Evolutionary conservation across 768 basidiomycete genomes (phyloP), one percentile per base, ranked within the genome.

Genomic region (Boletus rubropictus): DNA sequence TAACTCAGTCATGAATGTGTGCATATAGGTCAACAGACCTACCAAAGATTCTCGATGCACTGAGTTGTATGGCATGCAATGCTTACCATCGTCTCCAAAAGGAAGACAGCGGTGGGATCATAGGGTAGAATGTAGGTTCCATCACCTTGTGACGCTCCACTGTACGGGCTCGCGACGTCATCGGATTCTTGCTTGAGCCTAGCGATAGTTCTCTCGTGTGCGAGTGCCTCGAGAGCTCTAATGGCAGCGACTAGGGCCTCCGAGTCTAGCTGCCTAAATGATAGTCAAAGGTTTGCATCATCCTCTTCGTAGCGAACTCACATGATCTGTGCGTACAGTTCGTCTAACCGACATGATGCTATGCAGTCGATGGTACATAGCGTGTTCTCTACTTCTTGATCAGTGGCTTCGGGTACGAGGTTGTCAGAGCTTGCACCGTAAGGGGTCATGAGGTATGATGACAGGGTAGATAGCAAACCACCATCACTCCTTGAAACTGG

Each of bases 311-410:
- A 11, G 44, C 22, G 14, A 17, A 71, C 89, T 61, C 61, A 95
- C 94, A 87, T 82, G 27, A 97, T 92, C 61, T 98, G 90, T 34
- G 77, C 81, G 68, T 98, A 98, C 2, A 99, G 74, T 61, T 96
- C 92, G 54, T 99, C 96, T 29, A 99, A 70, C 29, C 88, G 82
- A 65, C 96, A 99, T 15, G 91, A 89, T 3, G 84, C 83, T 48
- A 99, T 85, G 62, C 94, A 97, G 61, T 99, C 96, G 39, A 98
- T 87, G 5, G 95, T 86, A 51, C 89, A 94, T 3, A 99, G 72
- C 0, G 96, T 97, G 49, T 84, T 94, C 68, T 98, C 96, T 17
- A 98, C 74, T 56, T 98, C 93, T 32, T 81, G 77, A 21, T 93
- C 89, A 0, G 87, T 93, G n/a, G 89, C 87, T 57, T 90, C 87